A percentile compares a stretch with the other conserved stretches of the same genome.
These are phyloP conservation scores for Solanum pennellii DNA, from an alignment of 257 asterid species.

Conservation along the genomic window DNA sequence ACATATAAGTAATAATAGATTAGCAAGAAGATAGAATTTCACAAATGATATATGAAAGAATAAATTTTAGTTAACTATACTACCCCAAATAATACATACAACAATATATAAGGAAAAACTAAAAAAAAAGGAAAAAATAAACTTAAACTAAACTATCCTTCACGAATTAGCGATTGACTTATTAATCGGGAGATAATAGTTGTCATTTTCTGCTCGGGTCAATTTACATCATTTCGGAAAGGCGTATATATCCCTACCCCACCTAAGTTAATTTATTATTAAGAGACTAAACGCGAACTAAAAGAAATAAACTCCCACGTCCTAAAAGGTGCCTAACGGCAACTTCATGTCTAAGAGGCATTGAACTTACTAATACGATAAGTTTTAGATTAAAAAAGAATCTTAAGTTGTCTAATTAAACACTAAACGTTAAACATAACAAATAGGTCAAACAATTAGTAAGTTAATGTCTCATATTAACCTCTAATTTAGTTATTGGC, in stretches of 20 bases:
- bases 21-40: not conserved
- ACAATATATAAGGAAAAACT: not conserved
- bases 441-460: not conserved
- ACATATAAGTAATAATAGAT: not conserved
- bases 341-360: not conserved
- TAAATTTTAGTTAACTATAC: not conserved
- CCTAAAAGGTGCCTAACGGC: not conserved
- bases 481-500: not conserved
- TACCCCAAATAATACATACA: not conserved
- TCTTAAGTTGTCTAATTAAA: not conserved
- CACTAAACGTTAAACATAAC: not conserved
- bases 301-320: not conserved
- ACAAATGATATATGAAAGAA: too few species aligned
- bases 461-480: not conserved
- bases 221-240: not conserved
- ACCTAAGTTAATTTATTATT: not conserved
- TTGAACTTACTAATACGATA: not conserved
- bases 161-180: not conserved
- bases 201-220: not conserved
- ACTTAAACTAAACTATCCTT: not conserved
- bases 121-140: too few species aligned
- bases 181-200: not conserved
- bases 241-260: not conserved
- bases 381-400: not conserved
- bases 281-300: not conserved